These are phyloP conservation scores for Monilinia aucupariae DNA, from an alignment of 2,329 filamentous ascomycete species.

Conservation along the genomic window DNA sequence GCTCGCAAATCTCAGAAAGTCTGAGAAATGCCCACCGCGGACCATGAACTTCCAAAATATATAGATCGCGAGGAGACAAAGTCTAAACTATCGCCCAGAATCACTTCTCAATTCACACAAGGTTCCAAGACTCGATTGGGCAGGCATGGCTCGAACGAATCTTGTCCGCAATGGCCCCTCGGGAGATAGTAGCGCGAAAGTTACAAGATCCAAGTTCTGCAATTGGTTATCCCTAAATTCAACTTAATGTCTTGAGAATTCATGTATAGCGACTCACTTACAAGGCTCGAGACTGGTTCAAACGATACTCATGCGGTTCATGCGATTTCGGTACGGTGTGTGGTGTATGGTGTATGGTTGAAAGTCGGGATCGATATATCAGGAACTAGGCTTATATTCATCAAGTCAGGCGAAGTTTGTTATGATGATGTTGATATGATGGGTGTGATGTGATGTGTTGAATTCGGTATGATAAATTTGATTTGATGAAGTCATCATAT, in stretches of 20 bases:
- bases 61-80: neutral
- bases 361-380: neutral
- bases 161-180: neutral
- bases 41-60: neutral
- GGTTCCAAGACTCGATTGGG: too few relatives aligned
- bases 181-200: neutral
- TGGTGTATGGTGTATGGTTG: neutral
- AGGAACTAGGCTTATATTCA: too few relatives aligned
- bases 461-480: neutral
- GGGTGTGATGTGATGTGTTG: neutral
- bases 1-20: neutral
- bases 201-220: neutral
- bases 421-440: neutral
- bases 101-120: too few relatives aligned
- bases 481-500: neutral
- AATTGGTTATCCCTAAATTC: neutral
- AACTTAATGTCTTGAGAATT: too few relatives aligned
- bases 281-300: neutral
- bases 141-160: neutral
- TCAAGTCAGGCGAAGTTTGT: neutral
- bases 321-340: too few relatives aligned
- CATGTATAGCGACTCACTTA: too few relatives aligned
- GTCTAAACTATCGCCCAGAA: too few relatives aligned
- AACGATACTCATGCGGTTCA: too few relatives aligned
- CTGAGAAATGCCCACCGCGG: neutral